phyloP scores from a whole-genome alignment of 345 rosid genomes.

The Punica granatum region DNA sequence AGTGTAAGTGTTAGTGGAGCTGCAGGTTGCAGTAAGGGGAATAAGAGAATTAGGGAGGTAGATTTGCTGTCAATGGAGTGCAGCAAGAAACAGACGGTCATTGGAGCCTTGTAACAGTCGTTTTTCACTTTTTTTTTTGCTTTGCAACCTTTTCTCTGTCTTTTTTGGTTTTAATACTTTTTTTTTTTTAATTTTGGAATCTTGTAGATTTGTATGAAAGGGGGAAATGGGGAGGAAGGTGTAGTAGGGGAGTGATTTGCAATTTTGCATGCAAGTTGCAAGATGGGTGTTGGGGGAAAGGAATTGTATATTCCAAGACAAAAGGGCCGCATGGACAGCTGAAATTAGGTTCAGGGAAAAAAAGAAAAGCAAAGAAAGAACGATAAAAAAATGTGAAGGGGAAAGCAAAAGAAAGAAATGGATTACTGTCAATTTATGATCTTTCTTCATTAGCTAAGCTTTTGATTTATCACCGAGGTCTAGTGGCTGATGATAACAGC shows the following conservation, averaged over 20 bases:
- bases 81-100: constrained; percentile 61
- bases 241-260: constrained; percentile 2
- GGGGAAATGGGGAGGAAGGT: constrained; percentile 1
- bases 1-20: constrained; percentile 17
- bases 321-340: constrained; percentile 26
- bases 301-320: constrained; percentile 43
- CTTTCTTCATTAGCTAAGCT: too few species aligned
- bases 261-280: constrained; percentile 34
- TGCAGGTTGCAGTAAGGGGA: constrained; percentile 37
- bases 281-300: constrained; percentile 5
- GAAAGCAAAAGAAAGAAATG: too few species aligned
- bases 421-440: too few species aligned
- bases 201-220: constrained; percentile 12
- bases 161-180: background rate
- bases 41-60: constrained; percentile 55
- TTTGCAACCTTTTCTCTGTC: background rate
- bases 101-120: constrained; percentile 56
- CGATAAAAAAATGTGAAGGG: too few species aligned
- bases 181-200: background rate
- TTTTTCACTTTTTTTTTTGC: constrained; percentile 4
- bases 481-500: too few species aligned
- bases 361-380: too few species aligned
- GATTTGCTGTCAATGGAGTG: constrained; percentile 50
- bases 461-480: too few species aligned
- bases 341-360: constrained; percentile 17